Base-by-base conservation (phyloP, 768 basidiomycete genomes). In the Russula sp. region DNA sequence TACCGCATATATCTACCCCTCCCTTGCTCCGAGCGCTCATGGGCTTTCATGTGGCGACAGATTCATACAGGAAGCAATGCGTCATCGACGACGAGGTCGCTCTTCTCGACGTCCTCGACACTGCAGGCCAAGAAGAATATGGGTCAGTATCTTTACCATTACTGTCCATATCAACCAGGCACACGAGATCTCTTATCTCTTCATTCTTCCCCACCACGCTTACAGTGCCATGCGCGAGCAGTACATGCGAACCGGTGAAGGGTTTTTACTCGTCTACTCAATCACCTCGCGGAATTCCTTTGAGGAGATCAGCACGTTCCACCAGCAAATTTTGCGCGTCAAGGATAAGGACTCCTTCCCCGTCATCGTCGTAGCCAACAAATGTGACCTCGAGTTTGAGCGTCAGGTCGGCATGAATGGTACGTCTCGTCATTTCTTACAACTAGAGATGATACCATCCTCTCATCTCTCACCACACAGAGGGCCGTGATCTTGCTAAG, bases 41-140 rank as follows among this genome's bases (percentile, higher is more conserved):
- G 13, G 34, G 20, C 53, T 44, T 14, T 44, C 39, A n/a, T 44
- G 22, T 49, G 59, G 45, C 34, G 22, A 14, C 68, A 94, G 94
- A 98, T 73, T 97, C 94, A 50, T 98, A 98, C 78, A 82, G 96
- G 68, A 98, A 97, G 74, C 94, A 97, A 73, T 95, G 93, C 66
- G 88, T 96, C 39, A 94, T 98, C 68, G 95, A 98, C 75, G 95
- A 96, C n/a, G 93, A 98, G 75, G 92, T 97, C n/a, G 94, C 94
- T 20, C 81, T 97, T 55, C 85, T 97, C 61, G 95, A 98, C 73
- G 95, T 98, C 57, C 84, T 98, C 66, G 95, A 97, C 77, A 98
- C 95, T 16, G 95, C 95, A 57, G 95, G 95, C 40, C 95, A 98
- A 75, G 96, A 98, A 75, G 96, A 98, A 80, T 98, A 98, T 71